These are phyloP conservation scores for Colletotrichum salicis DNA, from an alignment of 2,329 filamentous ascomycete species.

Conservation along the genomic window DNA sequence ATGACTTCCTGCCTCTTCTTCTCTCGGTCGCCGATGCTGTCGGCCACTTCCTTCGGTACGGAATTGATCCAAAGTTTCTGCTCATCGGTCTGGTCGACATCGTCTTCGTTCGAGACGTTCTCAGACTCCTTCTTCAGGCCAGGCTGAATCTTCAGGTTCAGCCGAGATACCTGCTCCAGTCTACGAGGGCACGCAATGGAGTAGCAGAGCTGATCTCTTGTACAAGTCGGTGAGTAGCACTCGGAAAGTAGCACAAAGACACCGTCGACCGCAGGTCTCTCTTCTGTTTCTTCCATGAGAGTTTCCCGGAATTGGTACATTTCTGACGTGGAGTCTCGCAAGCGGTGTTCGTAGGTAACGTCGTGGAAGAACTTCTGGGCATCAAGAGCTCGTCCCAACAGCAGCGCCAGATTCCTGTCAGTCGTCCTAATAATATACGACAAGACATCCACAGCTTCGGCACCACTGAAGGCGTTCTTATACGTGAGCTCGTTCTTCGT, in stretches of 20 bases:
- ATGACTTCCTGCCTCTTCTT: constrained; percentile 99
- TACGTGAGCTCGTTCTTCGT: constrained; percentile 98
- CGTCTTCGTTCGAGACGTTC: constrained; percentile 77
- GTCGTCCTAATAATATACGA: constrained; percentile 97
- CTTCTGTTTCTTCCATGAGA: constrained; percentile 83
- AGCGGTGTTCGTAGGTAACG: constrained; percentile 95
- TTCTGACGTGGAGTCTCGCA: constrained; percentile 93
- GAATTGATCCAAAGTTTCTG: constrained; percentile 99
- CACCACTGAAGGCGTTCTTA: constrained; percentile 95
- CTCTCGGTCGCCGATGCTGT: constrained; percentile 88
- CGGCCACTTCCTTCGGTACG: constrained; percentile 92
- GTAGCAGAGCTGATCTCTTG: constrained; percentile 93
- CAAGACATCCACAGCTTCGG: constrained; percentile 94
- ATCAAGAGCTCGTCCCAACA: constrained; percentile 90
- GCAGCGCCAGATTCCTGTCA: constrained; percentile 90
- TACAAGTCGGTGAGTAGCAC: constrained; percentile 98
- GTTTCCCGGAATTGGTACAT: constrained; percentile 98
- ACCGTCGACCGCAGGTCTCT: constrained; percentile 82
- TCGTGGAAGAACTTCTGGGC: constrained; percentile 99
- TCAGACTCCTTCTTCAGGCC: constrained; percentile 77
- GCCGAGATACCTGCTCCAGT: constrained; percentile 90
- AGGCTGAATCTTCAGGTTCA: constrained; percentile 93
- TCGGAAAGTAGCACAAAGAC: constrained; percentile 97
- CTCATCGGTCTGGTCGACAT: constrained; percentile 85
- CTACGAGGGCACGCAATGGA: constrained; percentile 96